Conservation (phyloP, 768 basidiomycete species). For the Auricularia cornea region DNA sequence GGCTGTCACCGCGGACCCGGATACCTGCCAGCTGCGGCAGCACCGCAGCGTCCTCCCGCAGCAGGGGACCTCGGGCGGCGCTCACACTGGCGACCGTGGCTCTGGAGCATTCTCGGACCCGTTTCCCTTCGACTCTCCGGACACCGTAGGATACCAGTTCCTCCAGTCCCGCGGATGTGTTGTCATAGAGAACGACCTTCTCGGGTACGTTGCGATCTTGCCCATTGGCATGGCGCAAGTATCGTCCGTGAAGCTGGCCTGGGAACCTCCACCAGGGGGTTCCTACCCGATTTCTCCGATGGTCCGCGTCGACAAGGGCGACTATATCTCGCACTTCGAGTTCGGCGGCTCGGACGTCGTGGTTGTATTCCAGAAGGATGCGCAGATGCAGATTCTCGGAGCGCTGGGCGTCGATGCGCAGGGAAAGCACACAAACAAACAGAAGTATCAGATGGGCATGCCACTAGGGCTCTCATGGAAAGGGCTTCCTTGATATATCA, state of each 20-base stretch:
- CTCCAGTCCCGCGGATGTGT: conserved; percentile 14
- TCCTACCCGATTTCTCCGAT: conserved; percentile 10
- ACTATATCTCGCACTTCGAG: conserved; percentile 16
- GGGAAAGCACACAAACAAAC: no score
- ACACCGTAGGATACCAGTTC: conserved; percentile 16
- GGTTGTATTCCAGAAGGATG: conserved; percentile 16
- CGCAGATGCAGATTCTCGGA: conserved; percentile 11
- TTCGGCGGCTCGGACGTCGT: conserved; percentile 16
- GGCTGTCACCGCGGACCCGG: conserved; percentile 1
- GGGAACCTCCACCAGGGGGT: no score
- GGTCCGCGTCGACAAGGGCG: conserved; percentile 10
- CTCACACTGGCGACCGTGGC: neutral
- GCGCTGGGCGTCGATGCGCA: no score
- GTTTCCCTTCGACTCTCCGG: conserved; percentile 9
- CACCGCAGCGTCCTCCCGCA: neutral
- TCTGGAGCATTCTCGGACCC: neutral
- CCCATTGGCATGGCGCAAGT: conserved; percentile 19
- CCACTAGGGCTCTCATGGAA: no score
- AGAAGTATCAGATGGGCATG: no score
- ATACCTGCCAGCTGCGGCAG: neutral
- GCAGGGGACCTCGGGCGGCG: neutral
- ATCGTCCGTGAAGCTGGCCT: conserved; percentile 16
- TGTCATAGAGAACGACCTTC: conserved; percentile 11
- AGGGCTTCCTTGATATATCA: no score
- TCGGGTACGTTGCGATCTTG: conserved; percentile 17